A percentile compares a stretch with the other conserved stretches of the same genome.
phyloP scores from a whole-genome alignment of 2,329 filamentous ascomycete genomes.

The Alternaria metachromatica region DNA sequence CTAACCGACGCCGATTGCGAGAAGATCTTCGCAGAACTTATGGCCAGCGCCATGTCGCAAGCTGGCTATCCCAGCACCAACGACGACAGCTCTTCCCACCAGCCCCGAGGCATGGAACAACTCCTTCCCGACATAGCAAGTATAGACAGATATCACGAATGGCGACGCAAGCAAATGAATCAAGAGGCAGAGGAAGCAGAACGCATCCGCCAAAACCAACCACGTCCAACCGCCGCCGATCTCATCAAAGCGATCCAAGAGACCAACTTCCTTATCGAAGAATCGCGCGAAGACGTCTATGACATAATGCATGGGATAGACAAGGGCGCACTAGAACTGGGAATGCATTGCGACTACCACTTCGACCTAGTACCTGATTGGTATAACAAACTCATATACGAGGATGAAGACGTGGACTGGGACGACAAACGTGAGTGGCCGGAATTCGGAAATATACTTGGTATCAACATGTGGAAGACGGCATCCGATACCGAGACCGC shows the following conservation, averaged over 20 bases:
- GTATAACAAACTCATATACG: accelerated
- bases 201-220: background rate
- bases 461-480: background rate
- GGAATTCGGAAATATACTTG: background rate
- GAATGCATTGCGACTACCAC: background rate
- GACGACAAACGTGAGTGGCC: background rate
- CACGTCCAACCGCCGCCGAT: background rate
- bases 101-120: background rate
- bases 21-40: background rate
- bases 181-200: background rate
- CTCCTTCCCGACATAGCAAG: background rate
- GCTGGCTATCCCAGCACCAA: background rate
- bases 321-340: background rate
- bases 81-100: background rate
- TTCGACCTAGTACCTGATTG: background rate
- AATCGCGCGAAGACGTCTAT: background rate
- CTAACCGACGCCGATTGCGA: background rate
- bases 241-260: background rate
- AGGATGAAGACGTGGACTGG: background rate
- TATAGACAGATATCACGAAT: background rate
- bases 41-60: background rate
- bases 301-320: background rate
- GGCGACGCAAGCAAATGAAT: background rate
- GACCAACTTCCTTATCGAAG: background rate
- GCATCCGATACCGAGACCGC: background rate